Conservation (phyloP, 2,329 filamentous ascomycete species). For the Hypoxylon sp. region DNA sequence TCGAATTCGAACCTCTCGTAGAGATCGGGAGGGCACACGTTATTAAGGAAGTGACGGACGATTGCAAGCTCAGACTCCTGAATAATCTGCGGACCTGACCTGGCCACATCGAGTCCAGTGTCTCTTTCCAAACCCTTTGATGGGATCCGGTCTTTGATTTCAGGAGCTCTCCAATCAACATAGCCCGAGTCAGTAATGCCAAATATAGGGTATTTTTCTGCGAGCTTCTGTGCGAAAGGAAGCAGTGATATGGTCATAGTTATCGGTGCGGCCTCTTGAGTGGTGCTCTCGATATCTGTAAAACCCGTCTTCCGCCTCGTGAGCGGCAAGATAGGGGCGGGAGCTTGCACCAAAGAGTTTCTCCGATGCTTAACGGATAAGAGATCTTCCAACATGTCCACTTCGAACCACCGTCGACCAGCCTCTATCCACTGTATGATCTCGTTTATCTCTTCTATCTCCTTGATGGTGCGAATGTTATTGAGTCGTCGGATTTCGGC, state of each 20-base stretch:
- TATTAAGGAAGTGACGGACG: constrained; percentile 54
- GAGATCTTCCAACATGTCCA: constrained; percentile 51
- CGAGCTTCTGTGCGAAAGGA: constrained; percentile 51
- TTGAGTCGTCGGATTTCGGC: constrained; percentile 55
- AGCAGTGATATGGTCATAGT: constrained; percentile 51
- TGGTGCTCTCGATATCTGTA: constrained; percentile 11
- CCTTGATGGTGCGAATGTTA: constrained; percentile 52
- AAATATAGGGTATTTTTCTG: constrained; percentile 53
- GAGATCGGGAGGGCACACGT: constrained; percentile 55
- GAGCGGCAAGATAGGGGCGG: constrained; percentile 9
- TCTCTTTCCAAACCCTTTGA: constrained; percentile 38
- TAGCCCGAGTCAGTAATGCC: constrained; percentile 49
- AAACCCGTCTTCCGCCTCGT: constrained; percentile 39
- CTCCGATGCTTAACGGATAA: constrained; percentile 51
- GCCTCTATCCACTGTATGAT: constrained; percentile 57
- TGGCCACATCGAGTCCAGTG: not conserved
- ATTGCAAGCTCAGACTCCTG: constrained; percentile 54
- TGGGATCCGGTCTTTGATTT: constrained; percentile 50
- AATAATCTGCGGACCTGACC: constrained; percentile 44
- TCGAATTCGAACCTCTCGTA: constrained; percentile 56
- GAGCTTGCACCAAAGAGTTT: constrained; percentile 19
- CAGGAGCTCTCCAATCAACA: constrained; percentile 52
- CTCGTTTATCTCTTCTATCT: constrained; percentile 58
- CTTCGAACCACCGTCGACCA: constrained; percentile 48
- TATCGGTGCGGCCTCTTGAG: constrained; percentile 25